Evolutionary conservation across 2,329 filamentous ascomycete genomes (phyloP).

Genomic region (Aspergillus tanneri): DNA sequence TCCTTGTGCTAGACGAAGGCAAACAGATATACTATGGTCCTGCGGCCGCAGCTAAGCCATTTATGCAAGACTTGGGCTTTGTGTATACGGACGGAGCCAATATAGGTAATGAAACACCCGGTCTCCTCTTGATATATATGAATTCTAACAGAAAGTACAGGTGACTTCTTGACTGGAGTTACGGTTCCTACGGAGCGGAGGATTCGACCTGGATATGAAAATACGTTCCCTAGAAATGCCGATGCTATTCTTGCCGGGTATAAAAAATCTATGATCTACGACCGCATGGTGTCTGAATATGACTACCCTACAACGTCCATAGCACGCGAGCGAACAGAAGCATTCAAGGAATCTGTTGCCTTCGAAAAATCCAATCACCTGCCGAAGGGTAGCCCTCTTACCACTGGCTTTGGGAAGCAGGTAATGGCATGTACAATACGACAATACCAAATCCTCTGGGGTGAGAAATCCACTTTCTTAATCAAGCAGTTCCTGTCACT

Average conservation of each 20-base stretch:
- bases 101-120: conserved; percentile 41
- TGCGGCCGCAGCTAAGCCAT: conserved; percentile 56
- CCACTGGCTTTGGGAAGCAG: conserved; percentile 54
- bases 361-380: conserved; percentile 57
- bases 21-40: conserved; percentile 65
- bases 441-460: conserved; percentile 64
- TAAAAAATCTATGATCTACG: conserved; percentile 51
- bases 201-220: conserved; percentile 43
- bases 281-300: conserved; percentile 56
- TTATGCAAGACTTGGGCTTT: conserved; percentile 65
- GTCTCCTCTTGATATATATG: background rate
- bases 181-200: conserved; percentile 54
- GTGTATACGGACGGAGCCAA: conserved; percentile 61
- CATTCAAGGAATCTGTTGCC: conserved; percentile 55
- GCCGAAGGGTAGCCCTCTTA: conserved; percentile 55
- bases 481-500: conserved; percentile 61
- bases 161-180: conserved; percentile 64
- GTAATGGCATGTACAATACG: conserved; percentile 56
- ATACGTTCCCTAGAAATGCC: conserved; percentile 44
- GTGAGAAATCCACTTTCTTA: conserved; percentile 61
- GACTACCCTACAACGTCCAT: conserved; percentile 53
- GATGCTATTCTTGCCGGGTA: conserved; percentile 50
- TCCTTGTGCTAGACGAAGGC: conserved; percentile 62
- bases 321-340: conserved; percentile 50
- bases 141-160: background rate